Conservation (phyloP, 305 asterid genomes). For the Fraxinus platypoda region DNA sequence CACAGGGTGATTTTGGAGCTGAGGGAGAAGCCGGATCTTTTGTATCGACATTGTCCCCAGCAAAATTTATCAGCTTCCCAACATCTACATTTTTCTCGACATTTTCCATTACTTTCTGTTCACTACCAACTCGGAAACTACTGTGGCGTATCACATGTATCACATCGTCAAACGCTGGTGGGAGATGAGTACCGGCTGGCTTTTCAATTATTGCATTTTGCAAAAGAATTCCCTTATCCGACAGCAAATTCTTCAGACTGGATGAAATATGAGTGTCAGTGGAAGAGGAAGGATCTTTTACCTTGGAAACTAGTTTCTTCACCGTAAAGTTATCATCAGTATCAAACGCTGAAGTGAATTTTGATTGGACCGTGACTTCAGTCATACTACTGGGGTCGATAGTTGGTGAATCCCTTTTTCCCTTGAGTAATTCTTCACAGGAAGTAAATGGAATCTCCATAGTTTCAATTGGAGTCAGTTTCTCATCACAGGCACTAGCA, state of each 20-base stretch:
- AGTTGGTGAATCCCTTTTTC: conserved; percentile 27
- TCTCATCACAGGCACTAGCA: conserved; percentile 36
- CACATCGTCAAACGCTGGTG: conserved; percentile 59
- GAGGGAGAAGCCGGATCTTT: conserved; percentile 34
- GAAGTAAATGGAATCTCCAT: conserved; percentile 9
- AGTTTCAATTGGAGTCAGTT: conserved; percentile 22
- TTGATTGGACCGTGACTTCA: conserved; percentile 8
- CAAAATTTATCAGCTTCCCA: conserved; percentile 50
- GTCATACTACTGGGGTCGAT: conserved; percentile 16
- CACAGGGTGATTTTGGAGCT: conserved; percentile 33
- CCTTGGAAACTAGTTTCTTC: conserved; percentile 38
- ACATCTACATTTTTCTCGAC: conserved; percentile 40
- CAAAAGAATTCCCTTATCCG: conserved; percentile 37
- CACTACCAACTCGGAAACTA: conserved; percentile 55
- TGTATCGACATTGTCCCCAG: conserved; percentile 43
- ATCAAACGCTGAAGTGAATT: conserved; percentile 30
- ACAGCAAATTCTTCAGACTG: conserved; percentile 35
- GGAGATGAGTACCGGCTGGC: conserved; percentile 33
- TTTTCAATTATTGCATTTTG: conserved; percentile 50
- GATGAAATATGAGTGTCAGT: conserved; percentile 33
- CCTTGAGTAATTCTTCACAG: conserved; percentile 24
- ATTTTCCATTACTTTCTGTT: conserved; percentile 47
- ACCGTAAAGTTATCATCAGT: conserved; percentile 53
- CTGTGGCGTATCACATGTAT: conserved; percentile 67
- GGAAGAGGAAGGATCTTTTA: conserved; percentile 34